Conservation (phyloP, 768 basidiomycete genomes). For the Dacryopinax primogenitus region DNA sequence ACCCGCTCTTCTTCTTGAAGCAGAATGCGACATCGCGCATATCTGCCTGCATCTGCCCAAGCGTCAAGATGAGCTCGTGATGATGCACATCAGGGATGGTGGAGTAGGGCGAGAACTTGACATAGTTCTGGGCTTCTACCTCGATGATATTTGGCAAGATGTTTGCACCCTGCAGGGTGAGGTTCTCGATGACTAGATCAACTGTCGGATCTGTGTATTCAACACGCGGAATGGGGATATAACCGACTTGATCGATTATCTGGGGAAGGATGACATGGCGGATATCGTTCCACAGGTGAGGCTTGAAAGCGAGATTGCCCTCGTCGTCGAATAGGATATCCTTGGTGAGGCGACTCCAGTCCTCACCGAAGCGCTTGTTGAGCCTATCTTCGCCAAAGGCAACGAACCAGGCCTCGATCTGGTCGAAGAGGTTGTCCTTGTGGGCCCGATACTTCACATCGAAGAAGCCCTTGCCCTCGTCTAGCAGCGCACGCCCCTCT, state of each 20-base stretch:
- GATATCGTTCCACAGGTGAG: conserved; percentile 78
- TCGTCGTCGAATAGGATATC: conserved; percentile 74
- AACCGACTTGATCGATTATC: conserved; percentile 54
- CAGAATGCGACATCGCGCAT: conserved; percentile 90
- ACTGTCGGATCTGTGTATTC: conserved; percentile 81
- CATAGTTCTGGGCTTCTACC: conserved; percentile 61
- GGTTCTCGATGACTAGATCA: conserved; percentile 87
- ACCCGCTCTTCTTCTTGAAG: conserved; percentile 72
- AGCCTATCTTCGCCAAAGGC: conserved; percentile 75
- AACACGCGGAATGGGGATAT: conserved; percentile 70
- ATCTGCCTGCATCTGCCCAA: conserved; percentile 83
- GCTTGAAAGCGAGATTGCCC: conserved; percentile 79
- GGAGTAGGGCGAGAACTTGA: conserved; percentile 75
- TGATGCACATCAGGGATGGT: conserved; percentile 42
- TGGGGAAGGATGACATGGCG: conserved; percentile 68
- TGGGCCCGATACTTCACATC: conserved; percentile 59
- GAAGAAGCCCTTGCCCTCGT: conserved; percentile 66
- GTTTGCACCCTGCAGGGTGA: conserved; percentile 76
- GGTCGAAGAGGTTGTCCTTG: conserved; percentile 66
- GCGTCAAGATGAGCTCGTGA: conserved; percentile 61
- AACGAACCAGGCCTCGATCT: conserved; percentile 63
- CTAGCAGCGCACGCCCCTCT: conserved; percentile 49
- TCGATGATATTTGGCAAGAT: conserved; percentile 54
- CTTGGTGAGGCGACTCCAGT: conserved; percentile 66
- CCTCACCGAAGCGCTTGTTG: conserved; percentile 68